Evolutionary conservation across 2,329 filamentous ascomycete genomes (phyloP).

Genomic region (Phaeosphaeriaceae sp.): DNA sequence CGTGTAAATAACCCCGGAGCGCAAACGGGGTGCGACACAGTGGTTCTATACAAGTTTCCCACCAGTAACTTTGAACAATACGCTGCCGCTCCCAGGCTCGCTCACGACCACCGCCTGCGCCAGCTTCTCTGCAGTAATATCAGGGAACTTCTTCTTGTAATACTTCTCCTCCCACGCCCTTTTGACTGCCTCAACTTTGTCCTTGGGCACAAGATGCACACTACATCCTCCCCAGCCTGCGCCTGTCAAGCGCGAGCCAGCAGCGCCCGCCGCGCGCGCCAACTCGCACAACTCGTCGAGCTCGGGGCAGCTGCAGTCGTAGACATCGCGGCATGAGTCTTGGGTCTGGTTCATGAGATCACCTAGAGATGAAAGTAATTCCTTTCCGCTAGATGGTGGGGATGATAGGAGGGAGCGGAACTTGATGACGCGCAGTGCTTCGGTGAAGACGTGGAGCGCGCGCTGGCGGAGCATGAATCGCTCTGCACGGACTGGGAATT

Average conservation of each 20-base stretch:
- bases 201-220: conserved; percentile 87
- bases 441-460: conserved; percentile 87
- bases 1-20: neutral
- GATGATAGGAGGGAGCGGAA: conserved; percentile 78
- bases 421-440: conserved; percentile 83
- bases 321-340: conserved; percentile 82
- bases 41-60: conserved; percentile 36
- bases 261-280: conserved; percentile 77
- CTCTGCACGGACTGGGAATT: conserved; percentile 87
- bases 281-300: conserved; percentile 88
- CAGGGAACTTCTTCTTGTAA: conserved; percentile 74
- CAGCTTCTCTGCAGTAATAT: conserved; percentile 74
- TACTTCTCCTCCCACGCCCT: conserved; percentile 82
- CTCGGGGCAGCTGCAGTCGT: conserved; percentile 91
- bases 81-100: conserved; percentile 77
- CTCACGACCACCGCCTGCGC: conserved; percentile 86
- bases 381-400: conserved; percentile 58
- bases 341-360: conserved; percentile 89
- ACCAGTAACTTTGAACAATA: conserved; percentile 43
- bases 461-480: conserved; percentile 87
- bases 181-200: conserved; percentile 80
- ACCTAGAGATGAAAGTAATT: conserved; percentile 77
- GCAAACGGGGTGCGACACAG: too few species aligned
- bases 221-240: conserved; percentile 97
- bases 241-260: conserved; percentile 86